Conservation (phyloP, 1,139 yeast species). For the Geotrichum cucujoidarum region DNA sequence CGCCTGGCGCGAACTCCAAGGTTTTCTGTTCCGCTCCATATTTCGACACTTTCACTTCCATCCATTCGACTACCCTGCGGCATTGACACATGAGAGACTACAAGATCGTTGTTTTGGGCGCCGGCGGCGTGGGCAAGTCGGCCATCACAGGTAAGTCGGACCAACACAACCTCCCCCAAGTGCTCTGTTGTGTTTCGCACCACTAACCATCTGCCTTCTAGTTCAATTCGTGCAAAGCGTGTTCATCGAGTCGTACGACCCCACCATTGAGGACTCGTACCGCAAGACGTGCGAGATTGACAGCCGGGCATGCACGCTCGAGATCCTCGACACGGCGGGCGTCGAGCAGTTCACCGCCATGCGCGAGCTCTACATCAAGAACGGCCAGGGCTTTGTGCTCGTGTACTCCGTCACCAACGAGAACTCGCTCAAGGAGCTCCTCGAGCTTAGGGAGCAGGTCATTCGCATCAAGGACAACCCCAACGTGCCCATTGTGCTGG, state of each 20-base stretch:
- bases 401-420: constrained; percentile 86
- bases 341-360: constrained; percentile 46
- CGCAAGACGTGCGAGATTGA: constrained; percentile 40
- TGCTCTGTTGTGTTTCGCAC: too few species aligned
- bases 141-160: constrained; percentile 58
- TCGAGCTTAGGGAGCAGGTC: constrained; percentile 84
- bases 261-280: constrained; percentile 75
- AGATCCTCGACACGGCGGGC: constrained; percentile 46
- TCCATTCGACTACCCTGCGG: not conserved
- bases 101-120: constrained; percentile 90
- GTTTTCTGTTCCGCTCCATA: not conserved
- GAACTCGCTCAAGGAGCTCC: constrained; percentile 71
- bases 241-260: constrained; percentile 91
- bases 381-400: constrained; percentile 44
- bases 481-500: constrained; percentile 42
- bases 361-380: constrained; percentile 60
- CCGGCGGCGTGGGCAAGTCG: constrained; percentile 97
- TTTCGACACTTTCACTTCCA: not conserved
- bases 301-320: constrained; percentile 38
- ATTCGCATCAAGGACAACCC: constrained; percentile 67
- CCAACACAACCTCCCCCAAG: constrained; percentile 29
- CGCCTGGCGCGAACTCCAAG: too few species aligned
- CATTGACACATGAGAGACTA: constrained; percentile 37
- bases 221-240: constrained; percentile 36
- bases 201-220: constrained; percentile 7